Conservation (phyloP, 768 basidiomycete species). For the Phanerochaete carnosa region DNA sequence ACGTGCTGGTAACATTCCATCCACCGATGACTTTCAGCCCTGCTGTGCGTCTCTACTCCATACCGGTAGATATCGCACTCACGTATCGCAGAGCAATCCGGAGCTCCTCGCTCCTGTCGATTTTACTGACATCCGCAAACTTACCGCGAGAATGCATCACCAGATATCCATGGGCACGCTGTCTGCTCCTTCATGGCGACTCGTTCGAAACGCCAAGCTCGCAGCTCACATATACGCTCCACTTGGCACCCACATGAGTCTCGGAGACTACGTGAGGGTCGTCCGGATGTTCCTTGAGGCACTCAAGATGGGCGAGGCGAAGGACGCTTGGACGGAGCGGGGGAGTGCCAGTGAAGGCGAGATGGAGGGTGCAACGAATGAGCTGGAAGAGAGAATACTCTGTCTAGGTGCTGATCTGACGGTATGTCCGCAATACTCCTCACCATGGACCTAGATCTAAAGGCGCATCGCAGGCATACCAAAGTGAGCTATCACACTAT, state of each 20-base stretch:
- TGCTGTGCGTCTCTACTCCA: constrained; percentile 38
- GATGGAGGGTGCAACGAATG: constrained; percentile 15
- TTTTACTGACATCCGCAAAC: constrained; percentile 51
- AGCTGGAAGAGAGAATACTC: constrained; percentile 23
- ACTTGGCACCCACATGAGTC: constrained; percentile 79
- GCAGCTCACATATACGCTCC: constrained; percentile 83
- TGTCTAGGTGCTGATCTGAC: constrained; percentile 50
- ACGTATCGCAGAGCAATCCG: constrained; percentile 51
- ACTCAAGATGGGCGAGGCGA: constrained; percentile 46
- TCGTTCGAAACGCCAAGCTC: constrained; percentile 70
- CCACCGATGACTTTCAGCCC: constrained; percentile 63
- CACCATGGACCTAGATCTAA: background rate
- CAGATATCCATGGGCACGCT: constrained; percentile 75
- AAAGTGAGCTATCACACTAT: constrained; percentile 62
- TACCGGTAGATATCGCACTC: background rate
- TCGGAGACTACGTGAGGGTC: constrained; percentile 82
- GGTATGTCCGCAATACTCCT: constrained; percentile 34
- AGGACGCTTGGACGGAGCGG: constrained; percentile 12
- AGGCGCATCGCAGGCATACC: constrained; percentile 52
- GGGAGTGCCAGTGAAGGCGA: constrained; percentile 13
- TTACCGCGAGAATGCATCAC: constrained; percentile 62
- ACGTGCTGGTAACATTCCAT: constrained; percentile 83
- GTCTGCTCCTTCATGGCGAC: constrained; percentile 82
- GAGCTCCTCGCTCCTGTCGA: constrained; percentile 69
- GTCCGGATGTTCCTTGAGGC: constrained; percentile 73